Percentiles rank a stretch among this genome's conserved stretches.
phyloP scores from a whole-genome alignment of 106 monocot species.

The Cymbidium sinense region DNA sequence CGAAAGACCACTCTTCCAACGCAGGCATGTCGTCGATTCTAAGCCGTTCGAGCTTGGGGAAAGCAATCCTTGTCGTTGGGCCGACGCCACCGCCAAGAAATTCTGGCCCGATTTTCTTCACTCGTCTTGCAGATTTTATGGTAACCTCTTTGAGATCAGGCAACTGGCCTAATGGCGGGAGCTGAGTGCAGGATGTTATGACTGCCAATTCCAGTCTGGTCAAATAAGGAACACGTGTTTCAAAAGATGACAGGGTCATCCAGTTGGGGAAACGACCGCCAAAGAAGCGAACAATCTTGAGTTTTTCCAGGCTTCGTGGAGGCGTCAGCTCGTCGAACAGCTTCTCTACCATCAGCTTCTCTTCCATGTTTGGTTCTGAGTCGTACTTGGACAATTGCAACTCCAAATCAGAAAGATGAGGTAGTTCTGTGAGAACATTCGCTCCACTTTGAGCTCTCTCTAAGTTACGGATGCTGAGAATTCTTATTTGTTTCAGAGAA shows the following conservation, averaged over 20 bases:
- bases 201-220: background rate
- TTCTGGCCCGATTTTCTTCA: conserved; percentile 5
- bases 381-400: background rate
- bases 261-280: conserved; percentile 1
- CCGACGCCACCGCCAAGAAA: background rate
- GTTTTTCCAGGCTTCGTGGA: background rate
- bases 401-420: background rate
- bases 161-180: conserved; percentile 6
- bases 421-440: background rate
- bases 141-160: background rate
- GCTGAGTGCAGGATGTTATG: background rate
- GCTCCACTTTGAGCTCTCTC: conserved; percentile 15
- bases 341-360: too few species aligned
- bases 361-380: background rate
- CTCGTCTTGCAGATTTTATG: background rate
- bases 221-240: background rate
- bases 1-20: conserved; percentile 28
- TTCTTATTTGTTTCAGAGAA: conserved; percentile 7
- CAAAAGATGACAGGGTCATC: background rate
- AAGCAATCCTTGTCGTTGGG: background rate
- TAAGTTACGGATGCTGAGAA: conserved; percentile 17
- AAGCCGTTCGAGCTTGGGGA: conserved; percentile 21
- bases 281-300: background rate
- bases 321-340: conserved; percentile 3
- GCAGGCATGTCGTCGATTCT: conserved; percentile 9